These are phyloP conservation scores for Fusarium heterosporum DNA, from an alignment of 2,329 filamentous ascomycete genomes.

Conservation along the genomic window DNA sequence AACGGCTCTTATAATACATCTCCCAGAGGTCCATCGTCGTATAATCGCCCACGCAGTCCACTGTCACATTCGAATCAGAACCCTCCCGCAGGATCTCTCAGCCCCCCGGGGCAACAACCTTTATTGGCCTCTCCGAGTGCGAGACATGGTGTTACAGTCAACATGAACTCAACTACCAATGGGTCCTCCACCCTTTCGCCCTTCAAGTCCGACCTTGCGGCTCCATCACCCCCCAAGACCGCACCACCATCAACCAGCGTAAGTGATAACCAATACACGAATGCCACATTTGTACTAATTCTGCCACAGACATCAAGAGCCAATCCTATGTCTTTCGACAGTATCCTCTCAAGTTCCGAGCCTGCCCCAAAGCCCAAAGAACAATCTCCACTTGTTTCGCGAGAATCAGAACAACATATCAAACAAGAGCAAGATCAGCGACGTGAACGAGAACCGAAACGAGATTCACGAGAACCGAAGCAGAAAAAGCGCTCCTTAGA, in stretches of 20 bases:
- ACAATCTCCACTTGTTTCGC: conserved; percentile 56
- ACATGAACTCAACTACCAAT: conserved; percentile 55
- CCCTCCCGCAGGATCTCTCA: conserved; percentile 57
- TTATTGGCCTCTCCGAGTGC: conserved; percentile 62
- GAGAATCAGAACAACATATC: conserved; percentile 37
- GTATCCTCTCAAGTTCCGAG: conserved; percentile 86
- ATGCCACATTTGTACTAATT: conserved; percentile 30
- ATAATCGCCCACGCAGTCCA: conserved; percentile 62
- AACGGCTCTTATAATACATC: conserved; percentile 64
- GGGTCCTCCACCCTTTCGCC: conserved; percentile 54
- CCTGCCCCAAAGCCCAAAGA: conserved; percentile 67
- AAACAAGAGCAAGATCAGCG: conserved; percentile 28
- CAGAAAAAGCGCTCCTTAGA: conserved; percentile 48
- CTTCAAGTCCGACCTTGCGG: conserved; percentile 56
- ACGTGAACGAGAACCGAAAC: conserved; percentile 35
- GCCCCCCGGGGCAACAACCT: conserved; percentile 55
- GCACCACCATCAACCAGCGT: conserved; percentile 53
- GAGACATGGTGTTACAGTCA: conserved; percentile 57
- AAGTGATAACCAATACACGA: conserved; percentile 40
- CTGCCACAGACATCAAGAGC: conserved; percentile 72
- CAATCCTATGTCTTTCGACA: conserved; percentile 96
- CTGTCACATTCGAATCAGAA: conserved; percentile 62
- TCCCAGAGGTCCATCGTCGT: conserved; percentile 57
- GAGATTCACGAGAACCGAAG: conserved; percentile 40
- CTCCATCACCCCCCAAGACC: conserved; percentile 56